Percentiles rank a stretch among this genome's conserved stretches.
These are phyloP conservation scores for Saksenaea vasiformis DNA, from an alignment of 371 early-diverging fungal species.

Conservation along the genomic window DNA sequence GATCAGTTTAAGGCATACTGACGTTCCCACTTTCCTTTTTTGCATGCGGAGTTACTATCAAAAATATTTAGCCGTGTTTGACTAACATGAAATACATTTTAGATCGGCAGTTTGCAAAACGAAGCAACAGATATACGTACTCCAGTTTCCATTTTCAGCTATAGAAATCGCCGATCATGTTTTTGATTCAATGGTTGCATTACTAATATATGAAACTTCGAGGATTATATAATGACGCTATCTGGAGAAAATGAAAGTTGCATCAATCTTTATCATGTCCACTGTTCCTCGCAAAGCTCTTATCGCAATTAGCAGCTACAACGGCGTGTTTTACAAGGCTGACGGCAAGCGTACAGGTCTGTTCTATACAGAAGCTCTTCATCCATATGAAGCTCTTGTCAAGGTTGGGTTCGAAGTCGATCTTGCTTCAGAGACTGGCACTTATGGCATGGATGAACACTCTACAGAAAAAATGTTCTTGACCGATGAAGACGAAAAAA, in stretches of 20 bases:
- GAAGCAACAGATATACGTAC: no score
- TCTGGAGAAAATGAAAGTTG: not conserved
- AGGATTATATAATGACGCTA: not conserved
- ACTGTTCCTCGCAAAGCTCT: slow-evolving; percentile 53
- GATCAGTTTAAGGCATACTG: no score
- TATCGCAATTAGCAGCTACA: slow-evolving; percentile 49
- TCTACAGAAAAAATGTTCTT: slow-evolving; percentile 42
- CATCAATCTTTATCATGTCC: not conserved
- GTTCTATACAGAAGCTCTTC: slow-evolving; percentile 58
- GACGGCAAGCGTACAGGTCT: slow-evolving; percentile 54
- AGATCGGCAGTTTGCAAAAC: no score
- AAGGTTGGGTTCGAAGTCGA: slow-evolving; percentile 54
- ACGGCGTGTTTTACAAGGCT: slow-evolving; percentile 43
- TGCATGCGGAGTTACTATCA: no score
- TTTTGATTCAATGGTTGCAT: slow-evolving; percentile 11
- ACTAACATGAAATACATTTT: no score
- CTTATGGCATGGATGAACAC: slow-evolving; percentile 53
- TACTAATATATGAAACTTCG: not conserved
- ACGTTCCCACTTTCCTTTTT: no score
- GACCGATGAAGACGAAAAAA: slow-evolving; percentile 35
- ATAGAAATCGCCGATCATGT: no score
- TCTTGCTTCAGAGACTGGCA: slow-evolving; percentile 55
- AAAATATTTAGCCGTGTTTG: no score
- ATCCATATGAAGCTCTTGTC: slow-evolving; percentile 46
- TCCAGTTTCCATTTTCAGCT: no score